These are phyloP conservation scores for Fragaria nilgerrensis DNA, from an alignment of 306 rosid species.

Conservation along the genomic window DNA sequence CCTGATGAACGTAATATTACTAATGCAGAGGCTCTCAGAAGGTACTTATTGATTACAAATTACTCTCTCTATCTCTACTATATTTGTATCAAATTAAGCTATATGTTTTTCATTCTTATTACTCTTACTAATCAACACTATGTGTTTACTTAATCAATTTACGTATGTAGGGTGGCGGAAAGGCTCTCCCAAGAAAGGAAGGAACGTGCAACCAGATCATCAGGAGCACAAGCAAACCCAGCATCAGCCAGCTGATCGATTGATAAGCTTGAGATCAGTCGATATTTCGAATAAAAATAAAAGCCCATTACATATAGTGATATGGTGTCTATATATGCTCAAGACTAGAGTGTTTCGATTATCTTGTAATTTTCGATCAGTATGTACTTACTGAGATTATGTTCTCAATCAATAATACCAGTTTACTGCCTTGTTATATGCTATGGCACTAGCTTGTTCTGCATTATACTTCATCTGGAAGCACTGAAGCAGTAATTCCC, in stretches of 20 bases:
- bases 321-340: not conserved
- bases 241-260: constrained; percentile 1
- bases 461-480: not conserved
- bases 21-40: not conserved
- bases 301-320: not conserved
- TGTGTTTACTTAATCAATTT: not conserved
- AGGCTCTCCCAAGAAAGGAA: not conserved
- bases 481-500: not conserved
- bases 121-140: not conserved
- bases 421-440: not conserved
- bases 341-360: not conserved
- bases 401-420: not conserved
- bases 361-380: not conserved
- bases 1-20: not conserved
- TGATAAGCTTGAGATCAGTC: not conserved
- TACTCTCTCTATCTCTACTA: not conserved
- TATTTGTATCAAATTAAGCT: not conserved
- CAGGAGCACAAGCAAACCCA: not conserved
- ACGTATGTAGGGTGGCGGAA: not conserved
- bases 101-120: not conserved
- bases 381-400: not conserved
- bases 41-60: not conserved
- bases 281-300: not conserved
- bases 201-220: not conserved
- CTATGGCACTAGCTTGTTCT: not conserved